These are phyloP conservation scores for Setomelanomma holmii DNA, from an alignment of 2,329 filamentous ascomycete species.

Conservation along the genomic window DNA sequence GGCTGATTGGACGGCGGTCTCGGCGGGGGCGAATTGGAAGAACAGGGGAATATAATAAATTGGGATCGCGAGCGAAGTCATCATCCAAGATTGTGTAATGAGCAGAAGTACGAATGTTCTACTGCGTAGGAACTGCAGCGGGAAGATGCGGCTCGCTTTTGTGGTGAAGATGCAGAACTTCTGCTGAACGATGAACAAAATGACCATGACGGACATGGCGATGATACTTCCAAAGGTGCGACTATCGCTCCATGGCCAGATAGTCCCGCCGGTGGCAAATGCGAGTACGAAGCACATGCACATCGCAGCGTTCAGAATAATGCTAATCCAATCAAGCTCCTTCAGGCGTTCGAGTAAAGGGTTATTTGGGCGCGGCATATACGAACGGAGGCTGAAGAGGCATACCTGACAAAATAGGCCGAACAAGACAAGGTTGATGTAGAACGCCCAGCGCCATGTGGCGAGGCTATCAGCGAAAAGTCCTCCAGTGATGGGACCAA, in stretches of 20 bases:
- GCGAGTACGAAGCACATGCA: constrained; percentile 56
- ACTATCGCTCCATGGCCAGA: constrained; percentile 57
- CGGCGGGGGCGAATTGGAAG: constrained; percentile 32
- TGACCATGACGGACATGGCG: constrained; percentile 51
- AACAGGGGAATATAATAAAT: constrained; percentile 38
- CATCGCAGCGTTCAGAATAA: constrained; percentile 53
- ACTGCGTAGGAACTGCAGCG: constrained; percentile 53
- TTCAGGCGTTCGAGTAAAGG: constrained; percentile 1
- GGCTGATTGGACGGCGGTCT: constrained; percentile 23
- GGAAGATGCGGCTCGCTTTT: constrained; percentile 56
- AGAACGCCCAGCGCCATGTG: constrained; percentile 48
- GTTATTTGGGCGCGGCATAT: constrained; percentile 5
- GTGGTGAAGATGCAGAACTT: constrained; percentile 54
- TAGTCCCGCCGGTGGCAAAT: constrained; percentile 59
- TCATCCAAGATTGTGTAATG: constrained; percentile 2
- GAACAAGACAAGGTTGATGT: constrained; percentile 62
- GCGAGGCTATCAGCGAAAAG: constrained; percentile 25
- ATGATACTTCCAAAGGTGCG: constrained; percentile 57
- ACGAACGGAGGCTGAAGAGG: constrained; percentile 14
- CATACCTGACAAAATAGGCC: constrained; percentile 50
- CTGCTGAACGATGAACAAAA: constrained; percentile 58
- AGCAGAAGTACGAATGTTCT: constrained; percentile 15
- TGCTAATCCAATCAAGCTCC: constrained; percentile 47
- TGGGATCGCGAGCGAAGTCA: constrained; percentile 49
- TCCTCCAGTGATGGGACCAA: constrained; percentile 45